phyloP scores from a whole-genome alignment of 1,284 basidiomycete species.

The Megacollybia platyphylla region DNA sequence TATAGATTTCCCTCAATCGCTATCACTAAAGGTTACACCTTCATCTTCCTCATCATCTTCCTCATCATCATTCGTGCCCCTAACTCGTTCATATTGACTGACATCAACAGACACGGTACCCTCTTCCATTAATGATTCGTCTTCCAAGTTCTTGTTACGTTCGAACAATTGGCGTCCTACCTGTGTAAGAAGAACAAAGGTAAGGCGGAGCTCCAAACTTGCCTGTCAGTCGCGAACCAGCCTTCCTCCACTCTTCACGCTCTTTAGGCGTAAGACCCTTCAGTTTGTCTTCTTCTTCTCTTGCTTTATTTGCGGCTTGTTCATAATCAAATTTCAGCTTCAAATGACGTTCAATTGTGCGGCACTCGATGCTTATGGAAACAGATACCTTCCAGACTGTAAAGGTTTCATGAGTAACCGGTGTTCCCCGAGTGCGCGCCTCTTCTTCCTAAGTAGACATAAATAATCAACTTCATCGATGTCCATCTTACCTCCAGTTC shows the following conservation, averaged over 20 bases:
- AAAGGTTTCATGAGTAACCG: slow-evolving; percentile 79
- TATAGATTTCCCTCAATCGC: slow-evolving; percentile 35
- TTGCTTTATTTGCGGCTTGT: slow-evolving; percentile 40
- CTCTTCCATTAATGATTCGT: slow-evolving; percentile 73
- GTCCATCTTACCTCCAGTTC: slow-evolving; percentile 55
- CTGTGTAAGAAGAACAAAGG: slow-evolving; percentile 1
- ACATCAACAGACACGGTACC: slow-evolving; percentile 77
- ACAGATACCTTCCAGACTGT: slow-evolving; percentile 56
- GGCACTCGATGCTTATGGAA: too few species aligned
- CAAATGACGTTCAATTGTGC: too few species aligned
- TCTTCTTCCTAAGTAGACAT: slow-evolving; percentile 60
- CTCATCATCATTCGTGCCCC: slow-evolving; percentile 37
- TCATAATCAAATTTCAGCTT: slow-evolving; percentile 56
- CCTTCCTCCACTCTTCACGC: slow-evolving; percentile 75
- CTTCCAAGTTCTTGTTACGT: slow-evolving; percentile 62
- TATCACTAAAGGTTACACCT: slow-evolving; percentile 66
- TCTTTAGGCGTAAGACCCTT: slow-evolving; percentile 74
- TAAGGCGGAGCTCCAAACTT: slow-evolving; percentile 1
- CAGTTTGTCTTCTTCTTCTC: slow-evolving; percentile 76
- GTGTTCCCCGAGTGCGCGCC: slow-evolving; percentile 80
- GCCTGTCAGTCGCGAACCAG: slow-evolving; percentile 62
- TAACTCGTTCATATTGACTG: slow-evolving; percentile 72
- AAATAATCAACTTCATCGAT: background rate
- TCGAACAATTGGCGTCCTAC: slow-evolving; percentile 85
- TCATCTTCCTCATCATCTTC: slow-evolving; percentile 49